Conservation (phyloP, 1,284 basidiomycete species). For the Cryptococcus sp. region DNA sequence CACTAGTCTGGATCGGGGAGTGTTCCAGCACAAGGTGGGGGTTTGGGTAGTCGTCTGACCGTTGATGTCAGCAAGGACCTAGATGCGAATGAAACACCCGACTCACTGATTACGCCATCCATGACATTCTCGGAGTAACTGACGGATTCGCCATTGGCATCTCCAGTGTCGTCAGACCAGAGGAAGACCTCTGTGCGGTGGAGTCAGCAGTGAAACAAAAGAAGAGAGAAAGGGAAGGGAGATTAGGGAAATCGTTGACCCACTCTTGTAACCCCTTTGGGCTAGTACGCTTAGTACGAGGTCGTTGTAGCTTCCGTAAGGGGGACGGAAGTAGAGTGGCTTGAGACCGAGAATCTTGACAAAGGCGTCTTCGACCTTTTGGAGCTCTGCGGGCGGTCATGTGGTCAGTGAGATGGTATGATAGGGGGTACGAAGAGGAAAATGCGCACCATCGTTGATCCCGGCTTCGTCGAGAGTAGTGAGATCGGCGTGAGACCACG, state of each 20-base stretch:
- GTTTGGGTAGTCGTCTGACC: constrained; percentile 25
- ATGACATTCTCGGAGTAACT: constrained; percentile 30
- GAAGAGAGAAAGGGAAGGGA: too few relatives aligned
- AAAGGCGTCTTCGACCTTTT: constrained; percentile 58
- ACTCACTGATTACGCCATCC: constrained; percentile 28
- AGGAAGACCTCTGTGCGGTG: constrained; percentile 44
- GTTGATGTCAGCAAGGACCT: not conserved
- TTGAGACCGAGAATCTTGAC: constrained; percentile 57
- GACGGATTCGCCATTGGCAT: constrained; percentile 38
- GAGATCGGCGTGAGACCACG: constrained; percentile 60
- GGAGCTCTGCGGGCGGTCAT: constrained; percentile 51
- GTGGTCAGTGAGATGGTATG: not conserved
- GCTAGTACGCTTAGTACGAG: constrained; percentile 56
- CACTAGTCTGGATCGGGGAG: constrained; percentile 34
- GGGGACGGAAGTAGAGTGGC: constrained; percentile 56
- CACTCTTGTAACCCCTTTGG: constrained; percentile 53
- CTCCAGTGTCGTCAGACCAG: constrained; percentile 48
- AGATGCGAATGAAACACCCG: not conserved
- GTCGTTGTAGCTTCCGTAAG: constrained; percentile 60
- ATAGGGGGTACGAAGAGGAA: not conserved
- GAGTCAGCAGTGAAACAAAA: too few relatives aligned
- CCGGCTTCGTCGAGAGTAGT: constrained; percentile 52
- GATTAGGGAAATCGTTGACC: constrained; percentile 14
- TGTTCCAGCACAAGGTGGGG: constrained; percentile 47
- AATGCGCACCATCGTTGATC: constrained; percentile 51